Conservation (phyloP, 208 protist genomes). For the Wallacemonas collosoma region DNA sequence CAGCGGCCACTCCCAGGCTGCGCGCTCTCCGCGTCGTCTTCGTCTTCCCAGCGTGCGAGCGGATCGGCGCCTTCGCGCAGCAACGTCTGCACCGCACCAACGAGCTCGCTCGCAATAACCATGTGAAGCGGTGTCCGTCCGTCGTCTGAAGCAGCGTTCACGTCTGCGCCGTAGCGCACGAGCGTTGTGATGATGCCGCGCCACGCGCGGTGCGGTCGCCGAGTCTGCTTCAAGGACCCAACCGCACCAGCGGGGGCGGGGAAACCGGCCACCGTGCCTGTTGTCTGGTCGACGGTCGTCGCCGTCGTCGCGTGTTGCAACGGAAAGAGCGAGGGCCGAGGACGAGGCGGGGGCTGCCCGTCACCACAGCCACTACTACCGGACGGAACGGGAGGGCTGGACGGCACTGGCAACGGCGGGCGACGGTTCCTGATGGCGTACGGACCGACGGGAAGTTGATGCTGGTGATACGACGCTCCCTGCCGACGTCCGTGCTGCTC, state of each 20-base stretch:
- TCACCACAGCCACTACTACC: too few species aligned
- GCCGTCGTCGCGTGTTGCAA: background rate
- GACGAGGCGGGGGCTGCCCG: background rate
- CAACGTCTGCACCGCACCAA: slow-evolving; percentile 40
- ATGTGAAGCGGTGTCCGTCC: slow-evolving; percentile 46
- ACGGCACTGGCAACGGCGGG: too few species aligned
- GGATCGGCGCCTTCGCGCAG: slow-evolving; percentile 41
- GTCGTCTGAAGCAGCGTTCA: slow-evolving; percentile 31
- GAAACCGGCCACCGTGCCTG: slow-evolving; percentile 10
- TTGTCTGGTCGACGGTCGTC: background rate
- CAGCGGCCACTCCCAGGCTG: slow-evolving; percentile 15
- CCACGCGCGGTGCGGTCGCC: slow-evolving; percentile 14
- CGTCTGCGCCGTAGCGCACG: slow-evolving; percentile 33
- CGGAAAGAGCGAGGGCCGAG: background rate
- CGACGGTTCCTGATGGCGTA: too few species aligned
- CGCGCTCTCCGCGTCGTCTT: background rate
- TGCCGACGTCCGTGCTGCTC: slow-evolving; percentile 1
- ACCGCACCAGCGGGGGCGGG: slow-evolving; percentile 17
- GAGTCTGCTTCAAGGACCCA: slow-evolving; percentile 16
- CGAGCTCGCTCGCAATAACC: slow-evolving; percentile 31
- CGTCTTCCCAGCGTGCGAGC: slow-evolving; percentile 19
- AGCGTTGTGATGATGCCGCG: slow-evolving; percentile 29
- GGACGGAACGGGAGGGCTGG: too few species aligned
- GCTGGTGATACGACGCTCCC: too few species aligned
- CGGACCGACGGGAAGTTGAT: too few species aligned